Evolutionary conservation across 2,329 filamentous ascomycete species (phyloP), one percentile per base, ranked within the genome.

Genomic region (Atkinsonella texensis): DNA sequence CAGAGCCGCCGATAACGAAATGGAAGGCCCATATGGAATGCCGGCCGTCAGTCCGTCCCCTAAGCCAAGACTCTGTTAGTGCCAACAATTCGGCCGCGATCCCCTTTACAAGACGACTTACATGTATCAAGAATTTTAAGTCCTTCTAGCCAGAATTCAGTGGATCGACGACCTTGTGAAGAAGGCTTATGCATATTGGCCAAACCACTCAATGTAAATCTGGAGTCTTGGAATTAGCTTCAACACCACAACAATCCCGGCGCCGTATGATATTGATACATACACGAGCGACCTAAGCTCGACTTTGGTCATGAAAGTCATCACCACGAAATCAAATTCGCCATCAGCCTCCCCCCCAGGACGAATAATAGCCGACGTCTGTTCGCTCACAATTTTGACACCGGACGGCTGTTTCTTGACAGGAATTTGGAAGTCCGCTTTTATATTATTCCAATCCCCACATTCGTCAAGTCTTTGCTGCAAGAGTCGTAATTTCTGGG

Each of bases 391-490:
- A 3, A 75, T 74, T 51, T 72, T 68, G 2, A 67, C 66, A 28
- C 72, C 71, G 12, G 69, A 71, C 0, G 67, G 59, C 53, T 76
- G 73, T 53, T 74, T 77, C 47, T 71, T 74, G 50, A 84, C 73
- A 0, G 81, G 80, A 41, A 84, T 66, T 7, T 75, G 59, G 44
- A 82, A 69, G 51, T 79, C 73, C 0, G 73, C 69, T 11, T 71
- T 69, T 43, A 70, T 62, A 18, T 71, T 64, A 55, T 71, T 59
- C 76, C 74, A 79, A 52, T 72, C 67, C 46, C 75, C 69, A 40
- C 74, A 72, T 20, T 76, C 69, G 54, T 88, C 84, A 60, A 87
- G 71, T 42, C 74, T 75, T 40, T 70, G 68, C 61, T 88, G 83
- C 56, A 90, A 70, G 7, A 70, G 68, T 40, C 73, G 73, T 18